These are phyloP conservation scores for Talaromyces sp. DNA, from an alignment of 2,329 filamentous ascomycete species.

Conservation along the genomic window DNA sequence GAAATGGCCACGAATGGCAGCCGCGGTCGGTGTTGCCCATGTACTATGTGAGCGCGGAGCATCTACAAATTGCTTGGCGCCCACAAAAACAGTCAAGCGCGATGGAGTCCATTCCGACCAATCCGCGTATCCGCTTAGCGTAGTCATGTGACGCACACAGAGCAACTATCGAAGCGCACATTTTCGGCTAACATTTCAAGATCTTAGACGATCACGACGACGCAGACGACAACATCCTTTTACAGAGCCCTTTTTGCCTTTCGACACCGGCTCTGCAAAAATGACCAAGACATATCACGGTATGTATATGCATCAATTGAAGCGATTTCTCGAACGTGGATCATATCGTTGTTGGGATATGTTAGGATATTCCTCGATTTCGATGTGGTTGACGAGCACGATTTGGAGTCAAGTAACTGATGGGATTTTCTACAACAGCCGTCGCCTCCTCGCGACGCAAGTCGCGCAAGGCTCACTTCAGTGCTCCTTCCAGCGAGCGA, in stretches of 20 bases:
- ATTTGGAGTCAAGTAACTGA: background rate
- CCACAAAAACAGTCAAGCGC: background rate
- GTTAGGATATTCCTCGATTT: background rate
- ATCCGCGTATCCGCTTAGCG: slow-evolving; percentile 24
- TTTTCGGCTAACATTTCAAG: slow-evolving; percentile 24
- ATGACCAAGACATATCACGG: slow-evolving; percentile 32
- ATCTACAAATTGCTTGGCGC: background rate
- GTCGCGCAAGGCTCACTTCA: slow-evolving; percentile 98
- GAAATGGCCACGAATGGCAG: background rate
- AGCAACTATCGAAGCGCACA: slow-evolving; percentile 17
- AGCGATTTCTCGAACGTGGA: slow-evolving; percentile 12
- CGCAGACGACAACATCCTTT: slow-evolving; percentile 23
- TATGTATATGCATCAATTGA: slow-evolving; percentile 22
- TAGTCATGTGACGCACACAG: slow-evolving; percentile 32
- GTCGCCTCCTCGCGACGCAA: slow-evolving; percentile 82
- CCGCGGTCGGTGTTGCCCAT: background rate
- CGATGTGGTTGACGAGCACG: background rate
- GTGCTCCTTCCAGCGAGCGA: slow-evolving; percentile 88
- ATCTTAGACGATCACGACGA: slow-evolving; percentile 19
- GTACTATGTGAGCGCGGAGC: background rate
- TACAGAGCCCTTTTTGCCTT: slow-evolving; percentile 20
- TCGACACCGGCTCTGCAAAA: slow-evolving; percentile 27
- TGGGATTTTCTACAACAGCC: slow-evolving; percentile 8
- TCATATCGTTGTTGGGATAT: background rate
- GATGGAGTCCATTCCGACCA: background rate